Evolutionary conservation across 208 protist genomes (phyloP).

Genomic region (Strigomonas culicis): DNA sequence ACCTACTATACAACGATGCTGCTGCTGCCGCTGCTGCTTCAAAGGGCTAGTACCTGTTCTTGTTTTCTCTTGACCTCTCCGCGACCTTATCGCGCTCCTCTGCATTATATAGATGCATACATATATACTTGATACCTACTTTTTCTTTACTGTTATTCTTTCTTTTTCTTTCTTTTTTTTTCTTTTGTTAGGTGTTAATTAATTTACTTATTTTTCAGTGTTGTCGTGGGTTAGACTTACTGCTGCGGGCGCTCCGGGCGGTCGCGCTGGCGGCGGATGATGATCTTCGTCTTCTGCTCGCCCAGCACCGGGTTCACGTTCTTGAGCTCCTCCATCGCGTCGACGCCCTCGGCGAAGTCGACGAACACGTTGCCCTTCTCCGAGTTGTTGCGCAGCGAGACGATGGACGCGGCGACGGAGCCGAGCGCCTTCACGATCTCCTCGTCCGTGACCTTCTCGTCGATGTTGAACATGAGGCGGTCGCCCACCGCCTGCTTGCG

Average conservation of each 20-base stretch:
- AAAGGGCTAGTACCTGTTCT: too few species aligned
- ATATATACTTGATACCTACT: not conserved
- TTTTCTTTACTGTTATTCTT: too few species aligned
- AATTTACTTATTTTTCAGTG: constrained; percentile 9
- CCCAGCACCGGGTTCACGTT: constrained; percentile 43
- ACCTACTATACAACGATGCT: too few species aligned
- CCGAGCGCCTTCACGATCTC: constrained; percentile 75
- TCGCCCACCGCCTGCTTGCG: constrained; percentile 47
- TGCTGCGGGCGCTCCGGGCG: too few species aligned
- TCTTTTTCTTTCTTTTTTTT: not conserved
- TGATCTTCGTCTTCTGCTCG: constrained; percentile 49
- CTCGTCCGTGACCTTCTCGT: constrained; percentile 62
- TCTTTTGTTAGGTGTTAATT: not conserved
- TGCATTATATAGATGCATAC: not conserved
- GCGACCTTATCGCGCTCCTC: not conserved
- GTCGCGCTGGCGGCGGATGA: constrained; percentile 66
- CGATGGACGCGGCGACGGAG: constrained; percentile 37
- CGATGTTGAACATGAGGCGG: constrained; percentile 84
- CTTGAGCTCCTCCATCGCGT: constrained; percentile 50
- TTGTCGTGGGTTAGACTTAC: constrained; percentile 2
- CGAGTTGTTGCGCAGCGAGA: constrained; percentile 85
- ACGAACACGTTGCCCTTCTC: constrained; percentile 75
- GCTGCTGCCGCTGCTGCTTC: too few species aligned
- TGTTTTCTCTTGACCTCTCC: constrained; percentile 6
- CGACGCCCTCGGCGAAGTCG: constrained; percentile 74